These are phyloP conservation scores for Starmerella bombi DNA, from an alignment of 805 yeast genomes.

Conservation along the genomic window DNA sequence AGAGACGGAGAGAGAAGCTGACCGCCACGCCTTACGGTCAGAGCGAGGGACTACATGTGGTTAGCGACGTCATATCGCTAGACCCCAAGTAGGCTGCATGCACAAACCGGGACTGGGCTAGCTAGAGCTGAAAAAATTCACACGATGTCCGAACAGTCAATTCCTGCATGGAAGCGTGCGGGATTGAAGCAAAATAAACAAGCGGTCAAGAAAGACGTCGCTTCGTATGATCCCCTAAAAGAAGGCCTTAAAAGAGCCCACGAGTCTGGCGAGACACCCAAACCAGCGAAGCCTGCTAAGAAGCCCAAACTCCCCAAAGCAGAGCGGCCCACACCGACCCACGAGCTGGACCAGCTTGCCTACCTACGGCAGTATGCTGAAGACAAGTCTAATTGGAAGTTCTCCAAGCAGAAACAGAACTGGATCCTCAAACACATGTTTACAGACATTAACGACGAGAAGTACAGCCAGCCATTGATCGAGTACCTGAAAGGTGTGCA, in stretches of 20 bases:
- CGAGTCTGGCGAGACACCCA: constrained; percentile 15
- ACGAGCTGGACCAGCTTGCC: constrained; percentile 60
- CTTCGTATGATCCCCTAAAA: constrained; percentile 24
- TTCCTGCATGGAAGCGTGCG: constrained; percentile 77
- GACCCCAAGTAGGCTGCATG: no score
- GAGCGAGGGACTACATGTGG: no score
- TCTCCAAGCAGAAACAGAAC: constrained; percentile 74
- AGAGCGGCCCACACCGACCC: constrained; percentile 51
- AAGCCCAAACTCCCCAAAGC: constrained; percentile 53
- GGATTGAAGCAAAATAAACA: constrained; percentile 43
- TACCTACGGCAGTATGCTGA: constrained; percentile 47
- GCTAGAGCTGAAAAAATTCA: no score
- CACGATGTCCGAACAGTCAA: constrained; percentile 15
- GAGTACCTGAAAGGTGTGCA: constrained; percentile 47
- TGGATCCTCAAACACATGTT: constrained; percentile 60
- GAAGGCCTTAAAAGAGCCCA: constrained; percentile 23
- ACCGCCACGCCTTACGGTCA: no score
- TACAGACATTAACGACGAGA: constrained; percentile 33
- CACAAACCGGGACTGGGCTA: no score
- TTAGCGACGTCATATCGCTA: no score
- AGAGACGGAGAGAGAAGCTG: no score
- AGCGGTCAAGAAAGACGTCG: constrained; percentile 22
- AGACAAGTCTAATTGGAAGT: constrained; percentile 59
- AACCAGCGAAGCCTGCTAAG: constrained; percentile 49
- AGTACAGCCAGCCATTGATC: constrained; percentile 39